Evolutionary conservation across 441 rosid genomes (phyloP).

Genomic region (Metrosideros polymorpha): DNA sequence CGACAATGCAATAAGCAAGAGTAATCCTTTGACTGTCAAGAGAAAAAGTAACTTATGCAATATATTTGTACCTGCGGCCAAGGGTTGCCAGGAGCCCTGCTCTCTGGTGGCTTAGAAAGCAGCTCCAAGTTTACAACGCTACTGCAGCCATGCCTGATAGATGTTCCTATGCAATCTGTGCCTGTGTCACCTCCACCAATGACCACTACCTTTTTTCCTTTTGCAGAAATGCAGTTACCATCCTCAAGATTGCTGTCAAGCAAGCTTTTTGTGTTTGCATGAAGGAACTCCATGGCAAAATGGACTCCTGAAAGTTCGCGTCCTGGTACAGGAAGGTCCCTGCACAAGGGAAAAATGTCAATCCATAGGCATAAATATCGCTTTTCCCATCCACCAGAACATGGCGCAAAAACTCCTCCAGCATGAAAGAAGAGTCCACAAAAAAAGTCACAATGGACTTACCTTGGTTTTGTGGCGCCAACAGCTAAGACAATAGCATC

Average conservation of each 20-base stretch:
- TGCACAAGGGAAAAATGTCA: conserved; percentile 22
- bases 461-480: conserved; percentile 99
- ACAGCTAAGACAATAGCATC: conserved; percentile 91
- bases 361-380: background rate
- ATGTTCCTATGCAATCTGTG: conserved; percentile 99
- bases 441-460: background rate
- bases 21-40: background rate
- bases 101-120: conserved; percentile 81
- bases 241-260: conserved; percentile 83
- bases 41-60: background rate
- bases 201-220: conserved; percentile 93
- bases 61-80: conserved; percentile 88
- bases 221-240: conserved; percentile 86
- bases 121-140: conserved; percentile 88
- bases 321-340: conserved; percentile 98
- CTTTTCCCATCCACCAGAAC: background rate
- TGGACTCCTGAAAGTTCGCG: conserved; percentile 81
- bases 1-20: background rate
- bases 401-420: background rate
- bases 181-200: conserved; percentile 99
- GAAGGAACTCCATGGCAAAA: conserved; percentile 99
- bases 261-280: conserved; percentile 94
- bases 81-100: conserved; percentile 96
- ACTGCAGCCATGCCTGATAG: conserved; percentile 92
- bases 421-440: background rate